These are phyloP conservation scores for Leucosporidium yakuticum DNA, from an alignment of 768 basidiomycete genomes.

Conservation along the genomic window DNA sequence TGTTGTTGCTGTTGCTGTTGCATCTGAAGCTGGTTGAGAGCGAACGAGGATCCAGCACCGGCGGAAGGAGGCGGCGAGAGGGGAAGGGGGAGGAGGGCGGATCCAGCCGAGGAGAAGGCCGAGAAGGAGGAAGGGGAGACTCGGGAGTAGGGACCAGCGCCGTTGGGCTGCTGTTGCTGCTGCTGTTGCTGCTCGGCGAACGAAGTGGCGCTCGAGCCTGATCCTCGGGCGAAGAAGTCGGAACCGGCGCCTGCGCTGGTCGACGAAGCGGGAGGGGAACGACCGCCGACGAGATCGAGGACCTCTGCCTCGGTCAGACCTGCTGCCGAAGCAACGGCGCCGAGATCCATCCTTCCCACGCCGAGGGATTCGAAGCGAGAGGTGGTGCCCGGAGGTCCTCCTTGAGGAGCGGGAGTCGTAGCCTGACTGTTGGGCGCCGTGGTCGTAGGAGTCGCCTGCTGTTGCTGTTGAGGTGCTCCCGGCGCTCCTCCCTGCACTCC, in stretches of 20 bases:
- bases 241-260: neutral
- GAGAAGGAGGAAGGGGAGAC: slow-evolving; percentile 23
- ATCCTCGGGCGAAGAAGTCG: slow-evolving; percentile 19
- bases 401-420: too few species aligned
- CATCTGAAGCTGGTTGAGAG: neutral
- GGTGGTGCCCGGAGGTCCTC: neutral
- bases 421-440: neutral
- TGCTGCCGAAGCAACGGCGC: slow-evolving; percentile 33
- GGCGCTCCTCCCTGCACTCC: neutral
- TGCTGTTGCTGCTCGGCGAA: neutral
- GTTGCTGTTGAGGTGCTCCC: neutral
- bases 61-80: slow-evolving; percentile 6
- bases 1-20: slow-evolving; percentile 2
- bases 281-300: slow-evolving; percentile 28
- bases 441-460: neutral
- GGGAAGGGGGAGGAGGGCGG: neutral
- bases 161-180: neutral
- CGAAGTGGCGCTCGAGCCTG: neutral
- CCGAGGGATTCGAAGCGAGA: slow-evolving; percentile 1
- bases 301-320: slow-evolving; percentile 32
- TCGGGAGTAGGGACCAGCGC: slow-evolving; percentile 12
- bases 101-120: neutral
- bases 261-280: neutral
- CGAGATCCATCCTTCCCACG: slow-evolving; percentile 25
- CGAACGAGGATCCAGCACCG: neutral